phyloP scores from a whole-genome alignment of 805 yeast species.

The Citeromyces nyonsensis region DNA sequence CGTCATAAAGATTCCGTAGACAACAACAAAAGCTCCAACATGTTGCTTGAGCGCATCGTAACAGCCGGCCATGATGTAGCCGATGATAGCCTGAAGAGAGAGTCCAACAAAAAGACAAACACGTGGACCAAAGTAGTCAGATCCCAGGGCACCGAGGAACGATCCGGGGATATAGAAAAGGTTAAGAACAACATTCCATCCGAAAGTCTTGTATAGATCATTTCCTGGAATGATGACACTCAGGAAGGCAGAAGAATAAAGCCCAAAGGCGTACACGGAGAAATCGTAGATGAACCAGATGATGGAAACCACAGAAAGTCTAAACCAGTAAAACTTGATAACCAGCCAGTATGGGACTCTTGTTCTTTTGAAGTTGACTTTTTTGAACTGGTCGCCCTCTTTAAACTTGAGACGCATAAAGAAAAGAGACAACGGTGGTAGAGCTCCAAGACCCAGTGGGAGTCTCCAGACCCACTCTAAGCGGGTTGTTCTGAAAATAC shows the following conservation, averaged over 20 bases:
- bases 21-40: constrained; percentile 69
- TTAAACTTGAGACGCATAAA: constrained; percentile 61
- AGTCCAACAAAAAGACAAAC: constrained; percentile 61
- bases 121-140: constrained; percentile 92
- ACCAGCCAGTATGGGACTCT: constrained; percentile 53
- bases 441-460: constrained; percentile 79
- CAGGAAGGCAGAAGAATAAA: constrained; percentile 65
- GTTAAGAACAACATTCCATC: constrained; percentile 86
- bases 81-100: constrained; percentile 57
- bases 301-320: constrained; percentile 52
- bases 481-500: constrained; percentile 64
- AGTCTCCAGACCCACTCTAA: constrained; percentile 85
- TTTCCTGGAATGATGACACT: constrained; percentile 38
- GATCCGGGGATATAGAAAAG: constrained; percentile 86
- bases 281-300: constrained; percentile 92
- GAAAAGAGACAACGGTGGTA: constrained; percentile 71
- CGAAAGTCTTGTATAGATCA: constrained; percentile 60
- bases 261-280: constrained; percentile 75
- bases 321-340: constrained; percentile 73
- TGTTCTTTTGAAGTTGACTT: constrained; percentile 51
- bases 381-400: constrained; percentile 59
- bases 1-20: constrained; percentile 76
- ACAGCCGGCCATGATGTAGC: constrained; percentile 70
- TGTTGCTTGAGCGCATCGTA: constrained; percentile 38
- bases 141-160: constrained; percentile 64